Percentiles rank a stretch among this genome's conserved stretches.
Evolutionary conservation across 139 green algal species (phyloP).

Genomic region (Coelastrella sp.): DNA sequence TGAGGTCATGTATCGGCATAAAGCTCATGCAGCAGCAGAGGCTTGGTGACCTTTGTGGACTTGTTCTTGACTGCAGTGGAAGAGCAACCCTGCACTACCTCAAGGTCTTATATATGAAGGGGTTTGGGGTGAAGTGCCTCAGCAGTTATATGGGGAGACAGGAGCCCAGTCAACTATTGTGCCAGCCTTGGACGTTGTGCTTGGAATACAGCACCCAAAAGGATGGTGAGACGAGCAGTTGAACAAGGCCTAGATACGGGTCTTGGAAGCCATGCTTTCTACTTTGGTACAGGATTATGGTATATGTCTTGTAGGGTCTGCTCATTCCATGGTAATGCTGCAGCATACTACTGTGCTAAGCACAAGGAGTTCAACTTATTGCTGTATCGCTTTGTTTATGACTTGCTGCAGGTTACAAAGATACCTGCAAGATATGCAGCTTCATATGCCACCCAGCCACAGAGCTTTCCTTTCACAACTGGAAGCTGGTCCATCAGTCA

Average conservation of each 20-base stretch:
- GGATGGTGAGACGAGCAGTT: slow-evolving; percentile 31
- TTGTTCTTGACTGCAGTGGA: background rate
- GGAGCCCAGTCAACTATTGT: slow-evolving; percentile 65
- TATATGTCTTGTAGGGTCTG: too few relatives aligned
- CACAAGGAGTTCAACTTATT: too few relatives aligned
- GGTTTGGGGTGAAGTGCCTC: slow-evolving; percentile 29
- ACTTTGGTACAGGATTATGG: too few relatives aligned
- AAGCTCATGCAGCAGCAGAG: too few relatives aligned
- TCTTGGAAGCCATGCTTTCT: too few relatives aligned
- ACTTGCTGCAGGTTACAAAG: slow-evolving; percentile 55
- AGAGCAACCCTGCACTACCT: background rate
- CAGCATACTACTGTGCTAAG: too few relatives aligned
- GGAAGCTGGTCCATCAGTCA: slow-evolving; percentile 10
- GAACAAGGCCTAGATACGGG: too few relatives aligned
- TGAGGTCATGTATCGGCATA: too few relatives aligned
- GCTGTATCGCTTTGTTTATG: too few relatives aligned
- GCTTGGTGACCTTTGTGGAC: background rate
- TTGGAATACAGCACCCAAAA: slow-evolving; percentile 52
- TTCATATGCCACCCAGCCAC: slow-evolving; percentile 65
- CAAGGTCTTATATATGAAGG: slow-evolving; percentile 63
- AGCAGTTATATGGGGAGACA: slow-evolving; percentile 65
- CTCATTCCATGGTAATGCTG: too few relatives aligned
- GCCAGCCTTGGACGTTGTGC: slow-evolving; percentile 55
- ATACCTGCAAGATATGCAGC: slow-evolving; percentile 58
- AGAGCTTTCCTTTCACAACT: slow-evolving; percentile 50